These are phyloP conservation scores for Pseudoneurospora amorphoporcata DNA, from an alignment of 495 filamentous ascomycete species.

Conservation along the genomic window DNA sequence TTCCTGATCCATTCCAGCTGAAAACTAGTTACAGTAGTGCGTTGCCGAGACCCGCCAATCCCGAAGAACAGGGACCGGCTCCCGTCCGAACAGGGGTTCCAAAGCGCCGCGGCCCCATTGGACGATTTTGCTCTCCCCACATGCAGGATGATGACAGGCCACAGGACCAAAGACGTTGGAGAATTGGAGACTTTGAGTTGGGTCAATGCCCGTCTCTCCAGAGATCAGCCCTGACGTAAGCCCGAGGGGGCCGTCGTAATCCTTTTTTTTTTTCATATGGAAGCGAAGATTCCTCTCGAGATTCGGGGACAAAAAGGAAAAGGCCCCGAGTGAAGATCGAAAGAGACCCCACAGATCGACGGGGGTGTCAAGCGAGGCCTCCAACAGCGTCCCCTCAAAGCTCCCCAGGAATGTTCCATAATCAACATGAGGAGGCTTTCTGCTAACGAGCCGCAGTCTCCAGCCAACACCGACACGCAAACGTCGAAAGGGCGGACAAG, in stretches of 20 bases:
- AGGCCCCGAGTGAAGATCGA: neutral
- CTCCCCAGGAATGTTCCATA: neutral
- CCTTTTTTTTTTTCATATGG: neutral
- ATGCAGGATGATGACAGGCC: neutral
- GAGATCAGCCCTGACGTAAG: neutral
- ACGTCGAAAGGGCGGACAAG: neutral
- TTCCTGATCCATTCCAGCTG: neutral
- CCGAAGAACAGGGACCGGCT: neutral
- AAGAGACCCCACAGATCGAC: neutral
- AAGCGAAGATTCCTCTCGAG: neutral
- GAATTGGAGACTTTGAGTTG: neutral
- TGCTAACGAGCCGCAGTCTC: neutral
- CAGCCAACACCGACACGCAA: neutral
- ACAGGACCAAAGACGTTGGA: neutral
- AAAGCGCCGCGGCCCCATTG: neutral
- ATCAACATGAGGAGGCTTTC: neutral
- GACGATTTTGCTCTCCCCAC: neutral
- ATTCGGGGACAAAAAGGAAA: neutral
- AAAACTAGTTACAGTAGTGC: neutral
- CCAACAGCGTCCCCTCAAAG: neutral
- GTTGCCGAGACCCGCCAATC: neutral
- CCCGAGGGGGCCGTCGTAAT: neutral
- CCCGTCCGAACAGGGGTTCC: neutral
- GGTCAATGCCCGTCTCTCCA: neutral
- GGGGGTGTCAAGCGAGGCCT: neutral